Evolutionary conservation across 73 alveolate genomes (phyloP).

Genomic region (Tetrahymena thermophila): DNA sequence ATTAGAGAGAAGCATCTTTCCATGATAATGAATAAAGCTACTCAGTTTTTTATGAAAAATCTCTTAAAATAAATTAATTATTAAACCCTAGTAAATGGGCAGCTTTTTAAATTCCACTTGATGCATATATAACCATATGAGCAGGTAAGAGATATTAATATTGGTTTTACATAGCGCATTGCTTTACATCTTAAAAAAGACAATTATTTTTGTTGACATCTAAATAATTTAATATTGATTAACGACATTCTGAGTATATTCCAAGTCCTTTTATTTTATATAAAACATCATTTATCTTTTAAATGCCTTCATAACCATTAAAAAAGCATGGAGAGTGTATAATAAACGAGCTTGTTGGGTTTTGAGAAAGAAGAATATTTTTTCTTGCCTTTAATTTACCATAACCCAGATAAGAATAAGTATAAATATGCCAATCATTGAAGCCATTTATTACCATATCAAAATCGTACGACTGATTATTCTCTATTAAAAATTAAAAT

Average conservation of each 20-base stretch:
- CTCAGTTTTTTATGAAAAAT: not conserved
- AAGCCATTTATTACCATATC: conserved; percentile 21
- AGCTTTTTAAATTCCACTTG: conserved; percentile 24
- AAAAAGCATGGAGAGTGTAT: conserved; percentile 28
- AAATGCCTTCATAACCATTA: conserved; percentile 8
- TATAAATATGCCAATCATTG: conserved; percentile 31
- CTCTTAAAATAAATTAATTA: not conserved
- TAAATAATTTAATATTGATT: conserved; percentile 2
- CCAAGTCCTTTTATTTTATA: conserved; percentile 14
- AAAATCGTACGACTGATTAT: not conserved
- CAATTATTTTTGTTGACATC: conserved; percentile 17
- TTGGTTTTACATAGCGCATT: conserved; percentile 20
- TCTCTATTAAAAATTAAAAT: not conserved
- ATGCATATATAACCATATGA: conserved; percentile 6
- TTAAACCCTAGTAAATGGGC: not conserved
- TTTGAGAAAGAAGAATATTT: not conserved
- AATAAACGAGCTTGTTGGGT: not conserved
- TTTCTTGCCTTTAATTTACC: conserved; percentile 22
- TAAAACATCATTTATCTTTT: not conserved
- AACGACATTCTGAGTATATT: not conserved
- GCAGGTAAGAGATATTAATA: conserved; percentile 11
- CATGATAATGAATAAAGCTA: not conserved
- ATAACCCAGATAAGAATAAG: conserved; percentile 9
- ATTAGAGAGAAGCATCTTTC: not conserved
- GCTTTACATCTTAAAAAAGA: not conserved